Base-by-base conservation (phyloP, 78 protist genomes). In the Guillardia theta region DNA sequence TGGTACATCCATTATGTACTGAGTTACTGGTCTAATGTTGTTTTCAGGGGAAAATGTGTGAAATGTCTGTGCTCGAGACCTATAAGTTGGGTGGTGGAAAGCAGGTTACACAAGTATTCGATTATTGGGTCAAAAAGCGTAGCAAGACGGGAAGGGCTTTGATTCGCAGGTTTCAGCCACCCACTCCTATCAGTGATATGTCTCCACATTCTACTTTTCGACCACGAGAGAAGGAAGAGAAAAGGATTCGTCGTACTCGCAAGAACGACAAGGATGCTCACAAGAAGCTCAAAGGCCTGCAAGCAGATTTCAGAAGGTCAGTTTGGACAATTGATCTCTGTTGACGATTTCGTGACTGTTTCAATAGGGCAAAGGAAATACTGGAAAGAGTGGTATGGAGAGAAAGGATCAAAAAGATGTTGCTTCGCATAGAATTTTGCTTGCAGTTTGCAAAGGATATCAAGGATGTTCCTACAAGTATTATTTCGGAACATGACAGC, bases 261-360 rank as follows among this genome's bases (percentile, higher is more conserved):
- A 78, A 43, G 90, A 78, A 78, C 33, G 90, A 78, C 48, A 78
- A 78, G 90, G 90, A 78, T 36, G 90, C 90, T 18, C 90, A 78
- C 48, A 78, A 78, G 48, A 78, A 78, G 4, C 48, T 78, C 50
- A 78, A 43, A 50, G 41, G 18, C 50, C 48, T 78, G 10, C 90
- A 78, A 27, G 48, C 18, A 0, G 90, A 78, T 48, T 78, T 78
- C 48, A 18, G 33, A 12, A 70, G 83, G 83, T 70, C 45, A 36
- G 36, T 24, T 6, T 6, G 27, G 70, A 8, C 3, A 24, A 24
- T 27, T 6, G 39, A 6, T 58, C 70, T 1, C 27, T 58, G 70
- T 58, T 58, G 70, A 8, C 27, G 4, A 6, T 58, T 30, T 58
- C 6, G 70, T 58, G 70, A 0, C 39, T 1, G 2, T 24, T 8